phyloP scores from a whole-genome alignment of 2,329 filamentous ascomycete genomes.

The Xylariales sp. region DNA sequence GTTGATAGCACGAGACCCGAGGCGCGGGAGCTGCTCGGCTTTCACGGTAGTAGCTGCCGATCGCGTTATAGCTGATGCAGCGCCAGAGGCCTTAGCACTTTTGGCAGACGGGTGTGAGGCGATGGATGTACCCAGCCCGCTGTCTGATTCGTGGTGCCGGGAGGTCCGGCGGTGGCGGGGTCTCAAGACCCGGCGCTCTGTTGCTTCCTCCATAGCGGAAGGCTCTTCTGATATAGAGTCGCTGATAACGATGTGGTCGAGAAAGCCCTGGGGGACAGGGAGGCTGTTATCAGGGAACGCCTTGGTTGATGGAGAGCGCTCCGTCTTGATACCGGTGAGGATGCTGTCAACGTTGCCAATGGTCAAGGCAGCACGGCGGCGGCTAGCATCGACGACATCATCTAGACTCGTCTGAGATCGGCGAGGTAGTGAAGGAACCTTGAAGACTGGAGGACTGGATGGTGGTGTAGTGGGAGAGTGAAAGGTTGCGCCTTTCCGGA shows the following conservation, averaged over 20 bases:
- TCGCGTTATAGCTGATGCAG: slow-evolving; percentile 56
- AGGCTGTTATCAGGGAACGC: slow-evolving; percentile 52
- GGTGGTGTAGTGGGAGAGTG: slow-evolving; percentile 45
- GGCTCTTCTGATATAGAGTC: slow-evolving; percentile 40
- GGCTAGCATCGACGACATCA: slow-evolving; percentile 66
- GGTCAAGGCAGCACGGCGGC: slow-evolving; percentile 64
- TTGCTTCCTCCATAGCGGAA: slow-evolving; percentile 20
- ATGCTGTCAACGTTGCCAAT: slow-evolving; percentile 62
- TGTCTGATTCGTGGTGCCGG: slow-evolving; percentile 75
- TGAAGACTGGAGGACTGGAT: slow-evolving; percentile 35
- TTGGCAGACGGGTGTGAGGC: slow-evolving; percentile 53
- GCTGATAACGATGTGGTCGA: slow-evolving; percentile 51
- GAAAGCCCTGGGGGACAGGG: slow-evolving; percentile 56
- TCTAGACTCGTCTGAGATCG: slow-evolving; percentile 68
- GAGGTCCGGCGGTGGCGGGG: slow-evolving; percentile 51
- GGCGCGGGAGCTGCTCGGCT: slow-evolving; percentile 46
- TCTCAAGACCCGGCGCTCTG: slow-evolving; percentile 46
- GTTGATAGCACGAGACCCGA: slow-evolving; percentile 67
- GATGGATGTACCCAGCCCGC: slow-evolving; percentile 81
- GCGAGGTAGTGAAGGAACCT: slow-evolving; percentile 51
- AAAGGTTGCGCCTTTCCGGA: slow-evolving; percentile 69
- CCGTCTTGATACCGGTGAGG: slow-evolving; percentile 42
- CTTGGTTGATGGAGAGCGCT: slow-evolving; percentile 31
- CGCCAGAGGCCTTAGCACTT: slow-evolving; percentile 34
- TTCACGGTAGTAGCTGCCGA: slow-evolving; percentile 46